Base-by-base conservation (phyloP, 73 alveolate species). In the Paramecium biaurelia region DNA sequence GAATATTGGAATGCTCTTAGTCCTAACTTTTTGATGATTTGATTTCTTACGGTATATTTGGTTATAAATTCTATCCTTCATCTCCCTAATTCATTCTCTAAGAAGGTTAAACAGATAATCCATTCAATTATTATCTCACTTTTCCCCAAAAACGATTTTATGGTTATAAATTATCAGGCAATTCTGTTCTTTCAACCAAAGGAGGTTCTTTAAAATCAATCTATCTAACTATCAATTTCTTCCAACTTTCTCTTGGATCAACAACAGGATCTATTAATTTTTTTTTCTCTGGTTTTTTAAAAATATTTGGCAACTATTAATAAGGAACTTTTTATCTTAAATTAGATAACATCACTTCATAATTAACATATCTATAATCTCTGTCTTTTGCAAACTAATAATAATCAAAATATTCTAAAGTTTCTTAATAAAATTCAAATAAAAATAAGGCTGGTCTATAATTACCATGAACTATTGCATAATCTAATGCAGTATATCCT, bases 151-250 rank as follows among this genome's bases (percentile, higher is more conserved):
- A 67, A 21, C 94, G 76, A 45, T 89, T 89, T 72, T 89, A 45
- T 68, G 94, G 94, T 89, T 89, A 45, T 41, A 89, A 30, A 12
- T 70, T 18, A 20, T 35, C 34, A 28, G 94, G 94, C 5, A 89
- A 53, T 72, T 89, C 94, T 7, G 42, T 45, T 72, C 94, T 89
- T 34, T 89, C 94, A 21, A 89, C 90, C 7, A 89, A 56, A 26
- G 94, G 94, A 23, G 94, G 94, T 10, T 89, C 92, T 72, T 89
- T 67, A 26, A 89, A 89, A 32, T 89, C 94, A 24, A 89, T 89
- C 26, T 70, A 21, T 89, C 94, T 89, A 11, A 32, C 45, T 26
- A 70, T 41, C 20, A 89, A 41, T 28, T 68, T 2, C 4, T 41
- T 28, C 94, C 94, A 89, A 8, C 70, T 72, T 72, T 89, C 94